These are phyloP conservation scores for Leccinum rimulosum DNA, from an alignment of 768 basidiomycete species.

Conservation along the genomic window DNA sequence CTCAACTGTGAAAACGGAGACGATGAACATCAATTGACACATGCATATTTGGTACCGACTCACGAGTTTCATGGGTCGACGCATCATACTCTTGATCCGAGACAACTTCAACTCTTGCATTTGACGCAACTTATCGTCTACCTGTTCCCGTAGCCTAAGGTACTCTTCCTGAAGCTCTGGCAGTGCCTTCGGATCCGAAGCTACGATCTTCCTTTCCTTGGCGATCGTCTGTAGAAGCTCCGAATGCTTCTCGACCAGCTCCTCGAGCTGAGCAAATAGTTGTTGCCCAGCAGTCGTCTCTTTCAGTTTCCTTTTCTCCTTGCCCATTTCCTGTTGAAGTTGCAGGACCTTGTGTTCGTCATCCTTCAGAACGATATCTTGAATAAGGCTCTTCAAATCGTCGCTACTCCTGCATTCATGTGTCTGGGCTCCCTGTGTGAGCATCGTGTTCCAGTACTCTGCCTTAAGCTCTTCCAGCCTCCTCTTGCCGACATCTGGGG, in stretches of 20 bases:
- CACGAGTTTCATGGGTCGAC: not conserved
- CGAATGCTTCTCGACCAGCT: not conserved
- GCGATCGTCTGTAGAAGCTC: not conserved
- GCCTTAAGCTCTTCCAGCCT: slow-evolving; percentile 5
- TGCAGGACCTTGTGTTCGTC: not conserved
- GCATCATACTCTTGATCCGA: not conserved
- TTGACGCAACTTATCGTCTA: not conserved
- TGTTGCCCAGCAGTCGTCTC: not conserved
- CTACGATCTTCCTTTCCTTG: not conserved
- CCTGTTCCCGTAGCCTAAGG: not conserved
- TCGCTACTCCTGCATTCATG: not conserved
- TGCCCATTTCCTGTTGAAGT: not conserved
- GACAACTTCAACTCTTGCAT: not conserved
- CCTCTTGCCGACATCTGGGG: slow-evolving; percentile 30
- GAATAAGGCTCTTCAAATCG: not conserved
- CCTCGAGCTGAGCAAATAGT: not conserved
- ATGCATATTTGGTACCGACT: not conserved
- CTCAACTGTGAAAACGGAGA: not conserved
- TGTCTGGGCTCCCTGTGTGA: slow-evolving; percentile 4
- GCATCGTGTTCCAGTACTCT: not conserved
- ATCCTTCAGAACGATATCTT: not conserved
- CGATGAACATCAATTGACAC: not conserved
- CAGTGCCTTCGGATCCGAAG: not conserved
- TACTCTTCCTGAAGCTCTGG: not conserved
- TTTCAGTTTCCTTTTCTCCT: not conserved